Conservation (phyloP, 257 asterid genomes). For the Plantago ovata region DNA sequence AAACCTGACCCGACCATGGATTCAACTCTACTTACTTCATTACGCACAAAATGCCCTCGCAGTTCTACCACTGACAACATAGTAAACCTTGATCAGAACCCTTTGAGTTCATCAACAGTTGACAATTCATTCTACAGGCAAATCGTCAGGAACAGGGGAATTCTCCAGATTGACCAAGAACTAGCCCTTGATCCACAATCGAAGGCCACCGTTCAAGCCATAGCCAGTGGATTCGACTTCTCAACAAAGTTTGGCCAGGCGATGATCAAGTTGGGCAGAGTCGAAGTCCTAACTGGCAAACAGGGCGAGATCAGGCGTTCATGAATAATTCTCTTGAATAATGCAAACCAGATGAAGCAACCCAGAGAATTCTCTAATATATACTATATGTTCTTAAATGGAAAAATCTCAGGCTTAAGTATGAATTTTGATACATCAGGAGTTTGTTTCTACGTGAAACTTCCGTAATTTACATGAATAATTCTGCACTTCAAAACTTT, state of each 20-base stretch:
- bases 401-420: no score
- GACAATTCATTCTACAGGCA: constrained; percentile 53
- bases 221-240: constrained; percentile 33
- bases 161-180: constrained; percentile 56
- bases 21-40: constrained; percentile 9
- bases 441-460: no score
- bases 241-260: constrained; percentile 42
- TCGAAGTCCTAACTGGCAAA: constrained; percentile 39
- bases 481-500: constrained; percentile 36
- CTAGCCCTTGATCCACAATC: constrained; percentile 43
- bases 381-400: no score
- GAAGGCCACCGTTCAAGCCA: constrained; percentile 28
- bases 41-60: constrained; percentile 36
- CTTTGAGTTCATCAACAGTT: constrained; percentile 27
- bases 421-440: no score
- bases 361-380: no score
- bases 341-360: no score
- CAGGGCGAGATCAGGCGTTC: constrained; percentile 48
- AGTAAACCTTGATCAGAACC: constrained; percentile 50
- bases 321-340: no score
- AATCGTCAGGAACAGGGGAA: constrained; percentile 36
- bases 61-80: constrained; percentile 21
- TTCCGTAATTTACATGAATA: no score
- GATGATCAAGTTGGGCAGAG: constrained; percentile 52
- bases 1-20: constrained; percentile 56